A percentile compares a stretch with the other conserved stretches of the same genome.
Conservation (phyloP, 495 filamentous ascomycete species). For the Talaromyces ruber region DNA sequence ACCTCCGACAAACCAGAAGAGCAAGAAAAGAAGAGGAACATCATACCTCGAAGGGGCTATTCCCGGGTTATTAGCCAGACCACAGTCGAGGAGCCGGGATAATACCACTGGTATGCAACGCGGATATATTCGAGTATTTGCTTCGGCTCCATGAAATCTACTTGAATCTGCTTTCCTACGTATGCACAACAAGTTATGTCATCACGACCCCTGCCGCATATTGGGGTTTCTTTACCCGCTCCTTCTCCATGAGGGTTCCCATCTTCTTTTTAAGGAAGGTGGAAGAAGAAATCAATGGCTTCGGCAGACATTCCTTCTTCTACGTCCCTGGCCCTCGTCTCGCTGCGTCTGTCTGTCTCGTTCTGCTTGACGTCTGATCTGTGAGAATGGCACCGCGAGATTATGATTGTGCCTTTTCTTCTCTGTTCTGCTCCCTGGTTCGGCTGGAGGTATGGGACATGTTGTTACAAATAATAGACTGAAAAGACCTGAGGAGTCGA, state of each 20-base stretch:
- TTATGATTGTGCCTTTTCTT: slow-evolving; percentile 6
- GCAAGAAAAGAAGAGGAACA: slow-evolving; percentile 13
- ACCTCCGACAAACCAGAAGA: slow-evolving; percentile 15
- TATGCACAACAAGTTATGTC: slow-evolving; percentile 18
- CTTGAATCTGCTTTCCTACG: not conserved
- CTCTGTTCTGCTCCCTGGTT: not conserved
- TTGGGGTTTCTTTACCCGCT: slow-evolving; percentile 39
- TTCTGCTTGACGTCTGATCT: slow-evolving; percentile 7
- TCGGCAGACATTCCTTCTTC: slow-evolving; percentile 23
- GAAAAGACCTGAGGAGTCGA: slow-evolving; percentile 53
- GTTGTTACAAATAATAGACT: slow-evolving; percentile 35
- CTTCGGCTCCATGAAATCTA: not conserved
- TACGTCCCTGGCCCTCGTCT: slow-evolving; percentile 1
- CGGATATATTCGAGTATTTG: not conserved
- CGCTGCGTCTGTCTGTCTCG: slow-evolving; percentile 12
- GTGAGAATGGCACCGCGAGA: slow-evolving; percentile 2
- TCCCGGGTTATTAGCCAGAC: not conserved
- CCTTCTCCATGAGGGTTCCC: slow-evolving; percentile 30
- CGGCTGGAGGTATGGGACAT: slow-evolving; percentile 30
- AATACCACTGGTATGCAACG: not conserved
- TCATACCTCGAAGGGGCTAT: slow-evolving; percentile 3
- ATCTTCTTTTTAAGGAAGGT: not conserved
- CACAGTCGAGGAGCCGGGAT: not conserved
- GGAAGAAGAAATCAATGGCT: slow-evolving; percentile 37
- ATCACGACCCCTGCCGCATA: slow-evolving; percentile 17